Evolutionary conservation across 2,329 filamentous ascomycete species (phyloP).

Genomic region (Fusarium poae): DNA sequence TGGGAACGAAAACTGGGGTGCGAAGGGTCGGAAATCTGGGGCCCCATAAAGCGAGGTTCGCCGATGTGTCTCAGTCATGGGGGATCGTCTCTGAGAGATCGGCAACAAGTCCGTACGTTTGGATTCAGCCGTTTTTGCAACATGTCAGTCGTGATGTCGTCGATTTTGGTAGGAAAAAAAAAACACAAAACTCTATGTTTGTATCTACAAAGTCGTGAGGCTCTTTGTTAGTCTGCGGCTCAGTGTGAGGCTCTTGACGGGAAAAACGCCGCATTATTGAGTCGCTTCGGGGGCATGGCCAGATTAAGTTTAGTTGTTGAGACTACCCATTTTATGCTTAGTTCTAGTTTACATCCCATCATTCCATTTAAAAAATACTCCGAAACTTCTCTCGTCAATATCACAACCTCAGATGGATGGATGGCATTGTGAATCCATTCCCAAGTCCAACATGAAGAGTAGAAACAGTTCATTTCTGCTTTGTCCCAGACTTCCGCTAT

Average conservation of each 20-base stretch:
- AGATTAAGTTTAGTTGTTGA: slow-evolving; percentile 2
- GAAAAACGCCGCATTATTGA: neutral
- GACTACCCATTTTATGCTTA: slow-evolving; percentile 4
- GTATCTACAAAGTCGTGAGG: neutral
- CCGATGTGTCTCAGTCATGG: slow-evolving; percentile 3
- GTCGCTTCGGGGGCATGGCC: slow-evolving; percentile 2
- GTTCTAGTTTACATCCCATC: neutral
- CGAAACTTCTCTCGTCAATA: neutral
- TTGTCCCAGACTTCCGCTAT: neutral
- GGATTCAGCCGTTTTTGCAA: neutral
- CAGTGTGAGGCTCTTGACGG: slow-evolving; percentile 13
- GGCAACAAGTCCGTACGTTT: neutral
- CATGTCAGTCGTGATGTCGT: neutral
- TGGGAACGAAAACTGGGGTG: slow-evolving; percentile 9
- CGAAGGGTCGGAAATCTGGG: slow-evolving; percentile 5
- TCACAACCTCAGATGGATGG: neutral
- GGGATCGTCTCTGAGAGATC: neutral
- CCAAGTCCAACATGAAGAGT: neutral
- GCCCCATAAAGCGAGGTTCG: slow-evolving; percentile 8
- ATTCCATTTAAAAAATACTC: neutral
- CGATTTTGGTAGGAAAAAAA: neutral
- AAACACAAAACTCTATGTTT: neutral
- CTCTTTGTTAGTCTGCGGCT: slow-evolving; percentile 6
- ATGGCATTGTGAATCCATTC: neutral
- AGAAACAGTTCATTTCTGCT: neutral